Evolutionary conservation across 2,329 filamentous ascomycete genomes (phyloP).

Genomic region (Aspergillus bombycis): DNA sequence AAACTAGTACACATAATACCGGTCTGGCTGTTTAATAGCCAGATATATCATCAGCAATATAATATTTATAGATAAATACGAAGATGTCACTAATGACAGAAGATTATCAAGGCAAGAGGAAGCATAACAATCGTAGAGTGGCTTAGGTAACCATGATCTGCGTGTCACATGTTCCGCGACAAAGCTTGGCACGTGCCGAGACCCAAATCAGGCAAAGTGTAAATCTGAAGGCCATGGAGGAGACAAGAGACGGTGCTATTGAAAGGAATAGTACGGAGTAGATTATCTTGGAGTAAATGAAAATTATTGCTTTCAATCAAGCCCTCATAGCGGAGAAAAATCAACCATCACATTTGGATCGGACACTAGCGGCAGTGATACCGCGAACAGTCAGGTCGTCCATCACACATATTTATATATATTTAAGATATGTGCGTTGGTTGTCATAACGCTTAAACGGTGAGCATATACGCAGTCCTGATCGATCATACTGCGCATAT

Average conservation of each 20-base stretch:
- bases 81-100: neutral
- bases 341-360: neutral
- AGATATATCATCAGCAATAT: neutral
- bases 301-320: neutral
- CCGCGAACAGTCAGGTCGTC: too few species aligned
- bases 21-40: neutral
- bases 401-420: too few species aligned
- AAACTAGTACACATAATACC: neutral
- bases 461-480: too few species aligned
- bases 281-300: neutral
- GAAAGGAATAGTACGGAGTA: neutral
- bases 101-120: neutral
- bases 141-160: neutral
- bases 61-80: neutral
- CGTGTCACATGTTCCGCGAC: neutral
- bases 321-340: neutral
- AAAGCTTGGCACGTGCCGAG: slow-evolving; percentile 1
- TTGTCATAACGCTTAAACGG: rapidly evolving
- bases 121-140: neutral
- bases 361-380: too few species aligned
- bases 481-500: neutral
- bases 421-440: too few species aligned
- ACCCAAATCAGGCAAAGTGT: neutral
- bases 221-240: neutral
- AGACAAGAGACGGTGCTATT: neutral